Evolutionary conservation across 1,284 basidiomycete genomes (phyloP).

Genomic region (Marasmius oreades): DNA sequence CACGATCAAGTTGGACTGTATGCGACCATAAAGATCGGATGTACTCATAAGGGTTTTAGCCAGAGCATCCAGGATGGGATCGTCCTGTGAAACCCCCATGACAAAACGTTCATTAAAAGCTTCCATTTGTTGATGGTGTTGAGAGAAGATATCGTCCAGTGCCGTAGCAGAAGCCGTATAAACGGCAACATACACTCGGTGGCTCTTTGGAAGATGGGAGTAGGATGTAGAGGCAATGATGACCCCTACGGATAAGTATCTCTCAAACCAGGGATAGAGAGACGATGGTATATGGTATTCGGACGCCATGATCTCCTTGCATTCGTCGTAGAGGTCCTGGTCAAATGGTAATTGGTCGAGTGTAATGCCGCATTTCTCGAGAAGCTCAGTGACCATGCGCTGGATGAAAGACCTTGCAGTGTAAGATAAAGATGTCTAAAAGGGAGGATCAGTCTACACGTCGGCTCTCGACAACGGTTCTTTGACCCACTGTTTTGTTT

Average conservation of each 20-base stretch:
- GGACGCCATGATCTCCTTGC: not conserved
- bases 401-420: too few species aligned
- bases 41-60: not conserved
- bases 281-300: not conserved
- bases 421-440: too few species aligned
- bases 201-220: not conserved
- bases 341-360: not conserved
- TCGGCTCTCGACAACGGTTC: too few species aligned
- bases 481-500: too few species aligned
- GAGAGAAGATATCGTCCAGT: not conserved
- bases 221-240: not conserved
- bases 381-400: not conserved
- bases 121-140: not conserved
- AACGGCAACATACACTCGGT: not conserved
- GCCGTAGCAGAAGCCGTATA: not conserved
- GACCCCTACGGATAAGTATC: not conserved
- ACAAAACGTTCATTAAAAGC: not conserved
- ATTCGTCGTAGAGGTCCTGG: not conserved
- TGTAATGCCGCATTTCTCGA: not conserved
- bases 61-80: not conserved
- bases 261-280: not conserved
- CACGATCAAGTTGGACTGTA: not conserved
- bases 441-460: too few species aligned
- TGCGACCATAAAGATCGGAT: not conserved
- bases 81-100: not conserved